phyloP scores from a whole-genome alignment of 345 rosid species.

The Salix dunnii region DNA sequence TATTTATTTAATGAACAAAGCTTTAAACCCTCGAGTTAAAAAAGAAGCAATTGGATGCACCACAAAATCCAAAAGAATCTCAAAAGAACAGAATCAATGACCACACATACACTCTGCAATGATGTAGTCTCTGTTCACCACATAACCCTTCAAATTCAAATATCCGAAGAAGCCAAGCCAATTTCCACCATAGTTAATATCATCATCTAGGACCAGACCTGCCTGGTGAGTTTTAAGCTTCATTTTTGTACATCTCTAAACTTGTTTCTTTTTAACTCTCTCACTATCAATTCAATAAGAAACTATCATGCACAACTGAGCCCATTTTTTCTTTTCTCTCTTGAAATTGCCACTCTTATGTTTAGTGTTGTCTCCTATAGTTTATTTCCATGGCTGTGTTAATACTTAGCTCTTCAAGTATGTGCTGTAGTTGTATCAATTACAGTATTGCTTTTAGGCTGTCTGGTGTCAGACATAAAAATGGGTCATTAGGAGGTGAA shows the following conservation, averaged over 20 bases:
- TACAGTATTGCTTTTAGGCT: conserved; percentile 23
- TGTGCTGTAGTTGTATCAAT: conserved; percentile 32
- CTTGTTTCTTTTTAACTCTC: not conserved
- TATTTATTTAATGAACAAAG: too few relatives aligned
- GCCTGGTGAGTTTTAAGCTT: not conserved
- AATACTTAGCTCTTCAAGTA: conserved; percentile 40
- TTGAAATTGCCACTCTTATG: not conserved
- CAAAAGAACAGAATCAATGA: not conserved
- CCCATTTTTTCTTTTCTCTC: not conserved
- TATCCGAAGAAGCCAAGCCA: not conserved
- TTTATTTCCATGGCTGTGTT: conserved; percentile 38
- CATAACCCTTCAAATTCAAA: not conserved
- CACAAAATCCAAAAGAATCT: not conserved
- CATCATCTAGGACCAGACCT: not conserved
- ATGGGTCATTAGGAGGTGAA: conserved; percentile 17
- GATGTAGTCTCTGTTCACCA: not conserved
- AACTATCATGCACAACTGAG: not conserved
- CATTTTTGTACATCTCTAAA: not conserved
- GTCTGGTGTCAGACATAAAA: conserved; percentile 19
- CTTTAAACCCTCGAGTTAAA: too few relatives aligned
- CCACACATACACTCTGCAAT: not conserved
- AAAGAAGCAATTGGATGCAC: not conserved
- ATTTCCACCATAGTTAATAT: not conserved
- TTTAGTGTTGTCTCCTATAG: conserved; percentile 7
- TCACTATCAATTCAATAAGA: conserved; percentile 21